These are phyloP conservation scores for Babesia ovis DNA, from an alignment of 169 alveolate species.

Conservation along the genomic window DNA sequence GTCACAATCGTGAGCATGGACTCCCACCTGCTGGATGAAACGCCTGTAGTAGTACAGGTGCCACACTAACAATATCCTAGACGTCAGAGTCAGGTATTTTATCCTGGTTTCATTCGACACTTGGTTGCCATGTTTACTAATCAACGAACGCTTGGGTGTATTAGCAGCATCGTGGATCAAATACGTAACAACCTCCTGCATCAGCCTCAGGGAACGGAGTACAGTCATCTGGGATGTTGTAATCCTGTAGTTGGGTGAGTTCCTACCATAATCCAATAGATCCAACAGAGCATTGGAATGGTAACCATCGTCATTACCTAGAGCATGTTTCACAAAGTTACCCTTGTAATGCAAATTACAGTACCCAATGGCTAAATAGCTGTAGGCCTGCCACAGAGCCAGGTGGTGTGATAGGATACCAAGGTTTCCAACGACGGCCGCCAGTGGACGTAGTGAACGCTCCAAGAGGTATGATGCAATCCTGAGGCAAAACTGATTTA, in stretches of 20 bases:
- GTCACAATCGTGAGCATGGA: constrained; percentile 19
- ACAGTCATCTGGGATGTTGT: not conserved
- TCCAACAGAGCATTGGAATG: constrained; percentile 25
- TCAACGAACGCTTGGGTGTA: not conserved
- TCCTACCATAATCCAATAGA: not conserved
- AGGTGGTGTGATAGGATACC: not conserved
- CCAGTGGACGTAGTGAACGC: not conserved
- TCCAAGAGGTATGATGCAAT: constrained; percentile 7
- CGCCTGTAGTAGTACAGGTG: constrained; percentile 20
- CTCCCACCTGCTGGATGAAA: not conserved
- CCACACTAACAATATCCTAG: constrained; percentile 15
- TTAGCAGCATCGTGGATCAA: not conserved
- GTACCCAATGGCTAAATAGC: not conserved
- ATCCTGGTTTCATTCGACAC: not conserved
- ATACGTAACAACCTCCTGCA: constrained; percentile 12
- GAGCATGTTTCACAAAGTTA: not conserved
- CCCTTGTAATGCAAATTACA: constrained; percentile 16
- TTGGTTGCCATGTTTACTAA: not conserved
- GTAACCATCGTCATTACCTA: constrained; percentile 23
- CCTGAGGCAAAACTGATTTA: not conserved
- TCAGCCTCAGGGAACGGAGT: constrained; percentile 15
- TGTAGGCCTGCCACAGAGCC: constrained; percentile 13
- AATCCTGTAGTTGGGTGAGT: not conserved
- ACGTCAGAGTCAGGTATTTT: not conserved
- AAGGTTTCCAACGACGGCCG: not conserved